Percentiles rank a stretch among this genome's conserved stretches.
These are phyloP conservation scores for Diaporthe citriasiana DNA, from an alignment of 2,329 filamentous ascomycete species.

Conservation along the genomic window DNA sequence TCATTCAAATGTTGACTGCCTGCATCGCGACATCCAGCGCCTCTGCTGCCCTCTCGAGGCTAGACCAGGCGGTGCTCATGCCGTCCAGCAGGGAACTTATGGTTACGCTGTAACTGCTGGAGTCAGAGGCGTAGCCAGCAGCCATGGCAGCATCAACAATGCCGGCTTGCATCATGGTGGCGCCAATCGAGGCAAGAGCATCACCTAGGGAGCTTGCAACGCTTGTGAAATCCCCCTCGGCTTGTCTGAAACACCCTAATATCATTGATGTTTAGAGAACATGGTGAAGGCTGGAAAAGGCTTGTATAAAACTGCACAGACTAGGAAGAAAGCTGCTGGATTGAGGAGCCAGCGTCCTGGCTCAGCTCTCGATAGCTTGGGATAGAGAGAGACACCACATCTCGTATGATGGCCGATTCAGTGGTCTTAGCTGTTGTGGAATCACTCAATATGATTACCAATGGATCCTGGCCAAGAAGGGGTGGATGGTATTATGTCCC, in stretches of 20 bases:
- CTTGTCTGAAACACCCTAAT: slow-evolving; percentile 4
- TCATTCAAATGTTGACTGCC: slow-evolving; percentile 9
- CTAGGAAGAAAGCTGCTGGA: slow-evolving; percentile 16
- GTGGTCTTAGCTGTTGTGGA: slow-evolving; percentile 11
- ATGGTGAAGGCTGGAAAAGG: neutral
- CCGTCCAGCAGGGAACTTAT: neutral
- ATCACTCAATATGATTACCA: slow-evolving; percentile 18
- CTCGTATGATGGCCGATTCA: neutral
- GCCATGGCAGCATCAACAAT: neutral
- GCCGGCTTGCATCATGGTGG: neutral
- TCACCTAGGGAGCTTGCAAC: neutral
- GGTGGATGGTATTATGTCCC: neutral
- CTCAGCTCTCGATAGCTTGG: slow-evolving; percentile 5
- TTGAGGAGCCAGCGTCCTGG: neutral
- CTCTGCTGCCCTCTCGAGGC: slow-evolving; percentile 8
- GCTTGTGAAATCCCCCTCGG: neutral
- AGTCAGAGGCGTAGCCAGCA: slow-evolving; percentile 4
- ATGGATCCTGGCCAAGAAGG: neutral
- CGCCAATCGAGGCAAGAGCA: neutral
- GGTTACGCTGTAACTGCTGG: neutral
- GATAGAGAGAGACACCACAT: neutral
- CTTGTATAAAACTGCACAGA: neutral
- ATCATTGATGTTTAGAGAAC: neutral
- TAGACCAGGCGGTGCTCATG: neutral
- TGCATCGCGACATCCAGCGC: slow-evolving; percentile 24